Conservation (phyloP, 2,329 filamentous ascomycete species). For the Tolypocladium ovalisporum region DNA sequence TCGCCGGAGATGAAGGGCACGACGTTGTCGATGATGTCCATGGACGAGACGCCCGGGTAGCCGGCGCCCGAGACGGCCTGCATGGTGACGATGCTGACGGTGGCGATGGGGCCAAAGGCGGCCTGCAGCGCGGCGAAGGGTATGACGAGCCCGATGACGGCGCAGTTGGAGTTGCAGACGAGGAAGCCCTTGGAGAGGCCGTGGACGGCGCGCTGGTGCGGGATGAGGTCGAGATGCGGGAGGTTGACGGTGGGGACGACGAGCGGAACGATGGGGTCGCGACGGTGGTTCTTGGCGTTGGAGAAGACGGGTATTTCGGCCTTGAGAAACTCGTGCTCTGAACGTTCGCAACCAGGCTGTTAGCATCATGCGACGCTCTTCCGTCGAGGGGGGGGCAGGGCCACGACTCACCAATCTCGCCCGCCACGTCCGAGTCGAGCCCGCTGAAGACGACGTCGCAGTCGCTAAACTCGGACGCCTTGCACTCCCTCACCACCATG, state of each 20-base stretch:
- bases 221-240: constrained; percentile 73
- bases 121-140: constrained; percentile 85
- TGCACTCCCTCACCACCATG: constrained; percentile 78
- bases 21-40: constrained; percentile 95
- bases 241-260: constrained; percentile 95
- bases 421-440: constrained; percentile 84
- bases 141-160: constrained; percentile 90
- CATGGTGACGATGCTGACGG: constrained; percentile 74
- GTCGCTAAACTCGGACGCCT: constrained; percentile 69
- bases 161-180: constrained; percentile 97
- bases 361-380: background rate
- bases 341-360: background rate
- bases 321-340: constrained; percentile 84
- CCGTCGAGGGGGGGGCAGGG: background rate
- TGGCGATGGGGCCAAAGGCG: constrained; percentile 72
- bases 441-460: constrained; percentile 93
- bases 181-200: constrained; percentile 75
- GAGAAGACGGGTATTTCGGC: constrained; percentile 88
- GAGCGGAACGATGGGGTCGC: constrained; percentile 79
- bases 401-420: constrained; percentile 62
- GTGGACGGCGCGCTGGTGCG: constrained; percentile 70
- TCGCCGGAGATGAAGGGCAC: constrained; percentile 89
- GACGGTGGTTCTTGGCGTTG: constrained; percentile 95
- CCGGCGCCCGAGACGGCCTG: constrained; percentile 91
- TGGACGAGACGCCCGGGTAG: constrained; percentile 79